phyloP scores from a whole-genome alignment of 2,329 filamentous ascomycete species.

The Aphanoascus verrucosus region DNA sequence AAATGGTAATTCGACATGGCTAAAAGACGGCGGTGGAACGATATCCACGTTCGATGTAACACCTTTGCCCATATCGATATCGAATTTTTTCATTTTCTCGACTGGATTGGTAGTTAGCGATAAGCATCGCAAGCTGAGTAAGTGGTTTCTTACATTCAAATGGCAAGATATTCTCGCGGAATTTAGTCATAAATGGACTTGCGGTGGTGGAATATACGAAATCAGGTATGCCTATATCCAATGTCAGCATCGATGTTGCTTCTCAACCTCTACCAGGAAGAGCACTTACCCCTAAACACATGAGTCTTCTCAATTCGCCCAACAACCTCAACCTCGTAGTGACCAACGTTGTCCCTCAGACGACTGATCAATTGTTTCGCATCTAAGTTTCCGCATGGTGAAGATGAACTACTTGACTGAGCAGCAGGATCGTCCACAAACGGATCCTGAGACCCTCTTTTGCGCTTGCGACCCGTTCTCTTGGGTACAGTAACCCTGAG shows the following conservation, averaged over 20 bases:
- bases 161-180: conserved; percentile 60
- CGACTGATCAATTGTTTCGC: conserved; percentile 49
- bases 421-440: conserved; percentile 38
- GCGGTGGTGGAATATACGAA: conserved; percentile 67
- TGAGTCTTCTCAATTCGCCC: conserved; percentile 70
- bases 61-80: conserved; percentile 53
- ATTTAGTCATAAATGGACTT: conserved; percentile 58
- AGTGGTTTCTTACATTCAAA: conserved; percentile 47
- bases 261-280: neutral
- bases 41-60: conserved; percentile 54
- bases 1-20: conserved; percentile 63
- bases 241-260: conserved; percentile 6
- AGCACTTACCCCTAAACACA: conserved; percentile 59
- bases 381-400: conserved; percentile 32
- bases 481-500: conserved; percentile 80
- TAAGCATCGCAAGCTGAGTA: neutral
- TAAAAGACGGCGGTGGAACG: conserved; percentile 68
- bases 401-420: conserved; percentile 31
- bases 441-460: conserved; percentile 60
- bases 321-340: conserved; percentile 58
- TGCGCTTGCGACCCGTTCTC: conserved; percentile 75
- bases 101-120: conserved; percentile 29
- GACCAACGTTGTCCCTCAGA: conserved; percentile 58
- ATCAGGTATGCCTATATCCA: conserved; percentile 55
- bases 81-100: conserved; percentile 53